Conservation (phyloP, 495 filamentous ascomycete genomes). For the Poronia punctata region DNA sequence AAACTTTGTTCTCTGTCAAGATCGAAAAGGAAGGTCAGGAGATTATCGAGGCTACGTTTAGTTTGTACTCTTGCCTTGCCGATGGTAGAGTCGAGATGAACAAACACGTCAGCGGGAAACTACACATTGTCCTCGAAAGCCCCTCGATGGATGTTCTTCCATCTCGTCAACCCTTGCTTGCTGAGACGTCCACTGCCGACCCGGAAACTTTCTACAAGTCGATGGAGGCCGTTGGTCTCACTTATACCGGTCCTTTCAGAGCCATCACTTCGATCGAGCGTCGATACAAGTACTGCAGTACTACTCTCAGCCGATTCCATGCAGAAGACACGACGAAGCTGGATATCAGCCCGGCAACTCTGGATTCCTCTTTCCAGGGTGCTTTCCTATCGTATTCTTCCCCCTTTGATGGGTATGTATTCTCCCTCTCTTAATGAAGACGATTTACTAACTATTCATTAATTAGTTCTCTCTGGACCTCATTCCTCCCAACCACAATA, state of each 20-base stretch:
- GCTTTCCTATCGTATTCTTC: constrained; percentile 37
- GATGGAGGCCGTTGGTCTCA: constrained; percentile 35
- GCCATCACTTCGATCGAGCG: constrained; percentile 31
- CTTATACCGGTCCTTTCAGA: constrained; percentile 38
- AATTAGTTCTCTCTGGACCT: constrained; percentile 35
- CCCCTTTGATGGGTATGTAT: constrained; percentile 36
- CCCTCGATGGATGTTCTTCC: constrained; percentile 20
- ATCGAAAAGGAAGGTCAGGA: constrained; percentile 5
- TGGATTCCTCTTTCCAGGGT: constrained; percentile 44
- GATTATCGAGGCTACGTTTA: constrained; percentile 31
- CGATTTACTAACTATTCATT: background rate
- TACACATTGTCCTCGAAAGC: constrained; percentile 28
- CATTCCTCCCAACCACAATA: constrained; percentile 35
- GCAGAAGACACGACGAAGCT: constrained; percentile 26
- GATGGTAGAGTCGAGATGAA: constrained; percentile 31
- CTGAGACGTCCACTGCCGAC: constrained; percentile 28
- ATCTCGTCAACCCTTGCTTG: constrained; percentile 10
- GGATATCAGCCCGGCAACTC: constrained; percentile 38
- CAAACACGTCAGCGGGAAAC: constrained; percentile 27
- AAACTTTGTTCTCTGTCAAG: constrained; percentile 37
- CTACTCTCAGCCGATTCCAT: constrained; percentile 28
- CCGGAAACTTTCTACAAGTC: constrained; percentile 38
- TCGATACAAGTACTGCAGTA: constrained; percentile 39
- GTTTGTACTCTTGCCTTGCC: constrained; percentile 26
- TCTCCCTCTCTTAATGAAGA: too few relatives aligned